phyloP scores from a whole-genome alignment of 2,329 filamentous ascomycete species.

The Colletotrichum sp. region DNA sequence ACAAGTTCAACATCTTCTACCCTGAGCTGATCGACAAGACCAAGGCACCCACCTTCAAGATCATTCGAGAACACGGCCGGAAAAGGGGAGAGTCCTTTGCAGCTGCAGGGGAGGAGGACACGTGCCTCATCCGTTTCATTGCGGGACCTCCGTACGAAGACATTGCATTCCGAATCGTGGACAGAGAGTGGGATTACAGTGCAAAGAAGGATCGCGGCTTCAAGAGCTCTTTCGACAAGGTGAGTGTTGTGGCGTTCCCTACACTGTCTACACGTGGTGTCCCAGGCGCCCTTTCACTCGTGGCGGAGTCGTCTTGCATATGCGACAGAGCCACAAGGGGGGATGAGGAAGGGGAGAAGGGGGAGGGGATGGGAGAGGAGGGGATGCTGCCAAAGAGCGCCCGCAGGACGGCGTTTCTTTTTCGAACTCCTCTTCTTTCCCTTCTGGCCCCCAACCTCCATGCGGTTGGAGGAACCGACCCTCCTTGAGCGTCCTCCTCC shows the following conservation, averaged over 20 bases:
- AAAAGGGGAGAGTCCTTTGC: constrained; percentile 91
- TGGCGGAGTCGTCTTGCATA: constrained; percentile 9
- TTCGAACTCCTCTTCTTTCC: not conserved
- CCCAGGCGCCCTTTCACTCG: not conserved
- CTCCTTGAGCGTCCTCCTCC: not conserved
- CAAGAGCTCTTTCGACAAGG: constrained; percentile 96
- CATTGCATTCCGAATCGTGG: constrained; percentile 95
- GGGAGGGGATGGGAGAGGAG: not conserved
- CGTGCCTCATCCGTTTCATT: constrained; percentile 94
- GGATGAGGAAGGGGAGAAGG: not conserved
- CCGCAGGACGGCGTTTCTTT: not conserved
- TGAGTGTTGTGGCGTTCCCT: constrained; percentile 41
- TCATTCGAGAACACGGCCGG: constrained; percentile 90
- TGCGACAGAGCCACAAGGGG: not conserved
- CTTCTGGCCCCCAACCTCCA: not conserved
- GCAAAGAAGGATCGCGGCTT: constrained; percentile 95
- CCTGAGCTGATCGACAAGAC: constrained; percentile 94
- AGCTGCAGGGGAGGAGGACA: constrained; percentile 94
- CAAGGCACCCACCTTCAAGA: constrained; percentile 94
- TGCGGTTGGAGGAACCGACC: not conserved
- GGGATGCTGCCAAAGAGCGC: not conserved
- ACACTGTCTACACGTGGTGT: not conserved
- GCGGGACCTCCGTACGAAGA: constrained; percentile 96
- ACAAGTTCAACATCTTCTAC: constrained; percentile 99
- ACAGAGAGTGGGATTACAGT: constrained; percentile 99